phyloP scores from a whole-genome alignment of 495 filamentous ascomycete species.

The Aspergillus steynii region DNA sequence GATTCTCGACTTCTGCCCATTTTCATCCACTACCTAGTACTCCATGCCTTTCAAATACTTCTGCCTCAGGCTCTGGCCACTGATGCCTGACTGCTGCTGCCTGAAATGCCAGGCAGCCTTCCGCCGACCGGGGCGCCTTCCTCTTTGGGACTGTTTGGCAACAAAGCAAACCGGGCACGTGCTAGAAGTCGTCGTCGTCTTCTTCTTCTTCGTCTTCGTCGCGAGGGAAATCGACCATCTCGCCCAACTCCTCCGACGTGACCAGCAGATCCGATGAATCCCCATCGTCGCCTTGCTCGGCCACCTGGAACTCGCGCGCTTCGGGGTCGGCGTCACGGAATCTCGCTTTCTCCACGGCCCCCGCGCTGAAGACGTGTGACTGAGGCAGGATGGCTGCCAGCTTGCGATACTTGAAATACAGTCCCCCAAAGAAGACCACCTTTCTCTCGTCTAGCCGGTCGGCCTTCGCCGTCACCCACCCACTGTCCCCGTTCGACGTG shows the following conservation, averaged over 20 bases:
- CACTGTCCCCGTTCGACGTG: constrained; percentile 6
- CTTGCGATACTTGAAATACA: constrained; percentile 7
- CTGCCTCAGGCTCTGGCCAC: too few species aligned
- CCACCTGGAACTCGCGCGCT: constrained; percentile 2
- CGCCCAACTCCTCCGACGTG: constrained; percentile 5
- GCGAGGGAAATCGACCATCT: constrained; percentile 7
- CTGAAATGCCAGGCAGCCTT: too few species aligned
- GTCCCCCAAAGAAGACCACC: constrained; percentile 8
- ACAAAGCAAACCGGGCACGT: too few species aligned
- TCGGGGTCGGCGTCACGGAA: constrained; percentile 5
- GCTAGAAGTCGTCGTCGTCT: constrained; percentile 9
- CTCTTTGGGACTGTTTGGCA: too few species aligned
- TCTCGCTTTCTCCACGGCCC: constrained; percentile 4
- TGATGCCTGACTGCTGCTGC: too few species aligned
- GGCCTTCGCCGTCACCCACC: constrained; percentile 1
- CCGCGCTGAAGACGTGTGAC: constrained; percentile 8
- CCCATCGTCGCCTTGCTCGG: neutral
- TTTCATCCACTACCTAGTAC: too few species aligned
- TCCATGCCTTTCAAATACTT: too few species aligned
- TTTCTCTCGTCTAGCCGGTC: neutral
- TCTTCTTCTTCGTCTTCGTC: neutral
- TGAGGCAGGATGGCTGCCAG: constrained; percentile 5
- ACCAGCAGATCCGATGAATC: neutral
- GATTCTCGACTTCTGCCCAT: too few species aligned
- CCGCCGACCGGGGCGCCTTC: too few species aligned